Conservation (phyloP, 2,329 filamentous ascomycete genomes). For the Fulvia fulva region DNA sequence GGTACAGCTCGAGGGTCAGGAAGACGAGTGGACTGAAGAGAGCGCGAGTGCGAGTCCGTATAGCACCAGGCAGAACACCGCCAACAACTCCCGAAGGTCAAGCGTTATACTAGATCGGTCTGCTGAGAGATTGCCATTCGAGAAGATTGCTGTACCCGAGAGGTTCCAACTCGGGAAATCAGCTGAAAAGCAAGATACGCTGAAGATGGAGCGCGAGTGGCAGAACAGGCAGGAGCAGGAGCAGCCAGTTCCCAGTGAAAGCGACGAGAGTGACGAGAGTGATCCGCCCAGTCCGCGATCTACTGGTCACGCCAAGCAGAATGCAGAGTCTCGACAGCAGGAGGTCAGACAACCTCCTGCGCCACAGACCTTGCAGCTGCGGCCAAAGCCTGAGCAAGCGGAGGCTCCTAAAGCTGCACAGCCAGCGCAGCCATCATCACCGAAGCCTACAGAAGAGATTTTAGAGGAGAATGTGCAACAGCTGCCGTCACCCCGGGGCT, state of each 20-base stretch:
- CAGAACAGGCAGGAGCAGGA: not conserved
- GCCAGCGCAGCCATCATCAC: not conserved
- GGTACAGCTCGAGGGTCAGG: constrained; percentile 30
- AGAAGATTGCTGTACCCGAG: not conserved
- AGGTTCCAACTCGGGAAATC: not conserved
- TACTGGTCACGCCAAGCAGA: not conserved
- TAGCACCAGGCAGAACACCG: constrained; percentile 35
- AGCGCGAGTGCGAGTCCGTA: constrained; percentile 35
- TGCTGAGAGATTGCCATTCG: constrained; percentile 14
- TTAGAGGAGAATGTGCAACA: not conserved
- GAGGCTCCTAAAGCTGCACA: not conserved
- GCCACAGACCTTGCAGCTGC: not conserved
- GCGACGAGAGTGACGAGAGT: not conserved
- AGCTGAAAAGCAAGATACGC: not conserved
- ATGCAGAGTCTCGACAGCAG: not conserved
- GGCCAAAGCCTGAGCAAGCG: not conserved
- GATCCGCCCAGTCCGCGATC: not conserved
- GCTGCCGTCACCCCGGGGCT: constrained; percentile 4
- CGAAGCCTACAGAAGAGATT: not conserved
- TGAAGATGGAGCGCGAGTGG: constrained; percentile 1
- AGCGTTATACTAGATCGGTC: constrained; percentile 25
- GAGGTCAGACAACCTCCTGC: not conserved
- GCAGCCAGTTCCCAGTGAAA: not conserved
- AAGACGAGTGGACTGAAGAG: constrained; percentile 37
- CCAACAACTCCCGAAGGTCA: constrained; percentile 33